Base-by-base conservation (phyloP, 148 eudicot species). In the Chenopodium formosanum region DNA sequence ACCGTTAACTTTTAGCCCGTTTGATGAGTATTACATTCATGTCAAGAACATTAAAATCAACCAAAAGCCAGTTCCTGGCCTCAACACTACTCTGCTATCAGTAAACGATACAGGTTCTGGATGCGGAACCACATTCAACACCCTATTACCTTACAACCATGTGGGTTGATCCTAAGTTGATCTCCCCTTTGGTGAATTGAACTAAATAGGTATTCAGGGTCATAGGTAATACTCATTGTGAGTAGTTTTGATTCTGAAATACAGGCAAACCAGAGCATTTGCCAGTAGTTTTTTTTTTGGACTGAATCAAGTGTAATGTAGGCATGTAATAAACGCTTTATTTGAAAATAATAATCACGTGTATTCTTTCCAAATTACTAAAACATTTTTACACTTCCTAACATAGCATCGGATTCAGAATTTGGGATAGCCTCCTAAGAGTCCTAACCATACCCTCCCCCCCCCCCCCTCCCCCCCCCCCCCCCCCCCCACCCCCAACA, bases 21-120 rank as follows among this genome's bases (percentile, higher is more conserved):
- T 81, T 75, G 89, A 87, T 16, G 89, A 88, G 47, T 90, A 92
- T 76, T 81, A 82, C 66, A 85, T 92, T 29, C 83, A 81, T 77
- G 88, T 92, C 22, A 90, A 83, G 32, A 76, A 89, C 52, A 84
- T 92, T 11, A 87, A 65, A 46, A 83, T 92, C 81, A 84, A 87
- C 75, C 75, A 69, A 46, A 88, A 87, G 67, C 68, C 10, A 0
- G 86, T 91, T 66, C 88, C 88, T 2, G 77, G 77, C 4, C 68
- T 92, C 0, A 85, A 87, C 69, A 72, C 79, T 13, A 82, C 89
- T 48, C 63, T 90, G 53, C 53, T 89, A 9, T 48, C 80, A 3
- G 63, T 86, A 34, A 80, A 69, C 75, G 76, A 86, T 47, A 78
- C 68, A 9, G 88, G 83, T 69, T n/a, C 63, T 17, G 81, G 80